Conservation (phyloP, 2,329 filamentous ascomycete genomes). For the Cytospora schulzeri region DNA sequence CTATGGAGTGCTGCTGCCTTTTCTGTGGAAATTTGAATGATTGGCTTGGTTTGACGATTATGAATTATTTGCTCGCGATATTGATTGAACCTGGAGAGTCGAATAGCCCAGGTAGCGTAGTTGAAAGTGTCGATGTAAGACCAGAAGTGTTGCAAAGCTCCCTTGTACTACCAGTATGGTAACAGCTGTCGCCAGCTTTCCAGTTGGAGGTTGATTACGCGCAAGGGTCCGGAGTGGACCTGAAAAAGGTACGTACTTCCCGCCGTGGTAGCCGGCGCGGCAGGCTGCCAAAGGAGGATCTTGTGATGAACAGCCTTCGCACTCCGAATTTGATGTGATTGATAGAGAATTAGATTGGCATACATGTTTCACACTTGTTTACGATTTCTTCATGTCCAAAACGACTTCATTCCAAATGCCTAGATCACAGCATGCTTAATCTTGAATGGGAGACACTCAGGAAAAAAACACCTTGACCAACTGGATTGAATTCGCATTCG, state of each 20-base stretch:
- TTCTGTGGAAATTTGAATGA: neutral
- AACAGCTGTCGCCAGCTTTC: conserved; percentile 19
- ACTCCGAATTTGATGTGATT: neutral
- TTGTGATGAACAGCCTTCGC: neutral
- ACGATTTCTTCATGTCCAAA: neutral
- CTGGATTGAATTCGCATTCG: neutral
- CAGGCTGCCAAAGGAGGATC: neutral
- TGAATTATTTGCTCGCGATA: neutral
- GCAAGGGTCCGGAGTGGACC: conserved; percentile 16
- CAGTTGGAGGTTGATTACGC: conserved; percentile 13
- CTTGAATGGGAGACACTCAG: neutral
- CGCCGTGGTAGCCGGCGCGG: neutral
- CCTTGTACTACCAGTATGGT: conserved; percentile 12
- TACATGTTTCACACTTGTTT: neutral
- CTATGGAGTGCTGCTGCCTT: neutral
- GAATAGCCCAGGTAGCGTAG: neutral
- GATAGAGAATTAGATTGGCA: neutral
- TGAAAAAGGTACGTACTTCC: conserved; percentile 18
- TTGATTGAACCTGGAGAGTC: neutral
- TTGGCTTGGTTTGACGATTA: neutral
- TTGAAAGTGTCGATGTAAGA: conserved; percentile 32
- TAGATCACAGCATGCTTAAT: neutral
- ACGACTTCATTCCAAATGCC: no score
- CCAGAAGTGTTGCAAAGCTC: conserved; percentile 17
- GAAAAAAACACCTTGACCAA: neutral